Percentiles rank a stretch among this genome's conserved stretches.
These are phyloP conservation scores for Lablab purpureus DNA, from an alignment of 306 rosid species.

Conservation along the genomic window DNA sequence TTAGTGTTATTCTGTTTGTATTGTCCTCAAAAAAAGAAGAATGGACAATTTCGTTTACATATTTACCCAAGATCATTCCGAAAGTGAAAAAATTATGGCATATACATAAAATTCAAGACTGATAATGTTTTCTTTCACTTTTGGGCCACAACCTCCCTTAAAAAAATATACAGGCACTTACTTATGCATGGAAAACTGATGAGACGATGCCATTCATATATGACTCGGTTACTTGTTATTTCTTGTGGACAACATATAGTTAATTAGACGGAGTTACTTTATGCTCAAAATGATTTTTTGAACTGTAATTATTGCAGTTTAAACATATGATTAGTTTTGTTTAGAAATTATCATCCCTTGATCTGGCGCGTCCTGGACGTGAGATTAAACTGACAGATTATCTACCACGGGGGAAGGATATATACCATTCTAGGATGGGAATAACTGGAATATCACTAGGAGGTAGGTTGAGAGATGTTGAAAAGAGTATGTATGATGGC, in stretches of 20 bases:
- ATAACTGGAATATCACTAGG: slow-evolving; percentile 96
- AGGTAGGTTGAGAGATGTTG: slow-evolving; percentile 66
- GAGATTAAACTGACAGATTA: slow-evolving; percentile 88
- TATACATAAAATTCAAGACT: slow-evolving; percentile 38
- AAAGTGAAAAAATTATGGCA: slow-evolving; percentile 19
- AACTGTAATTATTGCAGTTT: slow-evolving; percentile 28
- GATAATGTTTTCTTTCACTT: slow-evolving; percentile 17
- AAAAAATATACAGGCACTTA: slow-evolving; percentile 68
- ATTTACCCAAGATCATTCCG: slow-evolving; percentile 13
- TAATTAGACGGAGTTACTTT: slow-evolving; percentile 31
- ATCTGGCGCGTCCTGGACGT: slow-evolving; percentile 85
- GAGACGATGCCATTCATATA: slow-evolving; percentile 91
- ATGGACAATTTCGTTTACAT: background rate
- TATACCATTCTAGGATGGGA: slow-evolving; percentile 80
- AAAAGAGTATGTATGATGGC: slow-evolving; percentile 33
- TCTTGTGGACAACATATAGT: slow-evolving; percentile 32
- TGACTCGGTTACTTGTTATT: slow-evolving; percentile 71
- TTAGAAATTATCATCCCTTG: slow-evolving; percentile 7
- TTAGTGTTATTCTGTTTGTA: background rate
- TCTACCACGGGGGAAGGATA: slow-evolving; percentile 75
- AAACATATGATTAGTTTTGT: slow-evolving; percentile 32
- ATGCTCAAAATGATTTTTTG: slow-evolving; percentile 38
- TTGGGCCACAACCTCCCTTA: background rate
- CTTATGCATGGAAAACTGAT: slow-evolving; percentile 83
- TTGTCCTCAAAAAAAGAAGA: slow-evolving; percentile 16